A percentile compares a stretch with the other conserved stretches of the same genome.
phyloP scores from a whole-genome alignment of 148 eudicot genomes.

The Euryodendron excelsum region DNA sequence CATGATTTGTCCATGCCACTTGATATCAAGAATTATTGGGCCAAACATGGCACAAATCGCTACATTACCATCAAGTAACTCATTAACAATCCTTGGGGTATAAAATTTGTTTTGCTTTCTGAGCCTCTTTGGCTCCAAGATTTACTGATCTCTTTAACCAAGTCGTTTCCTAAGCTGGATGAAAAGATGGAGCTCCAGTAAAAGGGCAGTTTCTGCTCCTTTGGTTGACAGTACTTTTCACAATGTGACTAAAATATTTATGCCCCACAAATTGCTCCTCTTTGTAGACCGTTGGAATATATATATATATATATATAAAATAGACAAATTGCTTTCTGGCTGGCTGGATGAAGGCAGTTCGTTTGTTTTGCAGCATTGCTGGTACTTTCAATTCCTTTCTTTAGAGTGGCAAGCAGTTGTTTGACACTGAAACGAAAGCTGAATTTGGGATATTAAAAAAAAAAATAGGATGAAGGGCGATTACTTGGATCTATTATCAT shows the following conservation, averaged over 20 bases:
- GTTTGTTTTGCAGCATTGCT: not conserved
- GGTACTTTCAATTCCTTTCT: not conserved
- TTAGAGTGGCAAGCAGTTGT: not conserved
- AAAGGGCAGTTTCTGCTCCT: constrained; percentile 4
- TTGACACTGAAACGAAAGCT: not conserved
- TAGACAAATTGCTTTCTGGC: not conserved
- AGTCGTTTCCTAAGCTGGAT: not conserved
- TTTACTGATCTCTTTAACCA: not conserved
- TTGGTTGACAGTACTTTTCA: not conserved
- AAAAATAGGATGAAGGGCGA: too few species aligned
- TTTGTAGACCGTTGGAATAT: not conserved
- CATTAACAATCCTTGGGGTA: not conserved
- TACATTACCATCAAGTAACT: constrained; percentile 72
- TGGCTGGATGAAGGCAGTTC: not conserved
- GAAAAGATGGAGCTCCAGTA: not conserved
- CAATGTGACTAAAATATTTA: not conserved
- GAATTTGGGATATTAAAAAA: not conserved
- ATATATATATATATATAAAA: too few species aligned
- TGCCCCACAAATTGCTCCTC: not conserved
- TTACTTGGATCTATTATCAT: too few species aligned
- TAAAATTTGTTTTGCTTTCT: not conserved
- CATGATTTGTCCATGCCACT: constrained; percentile 61
- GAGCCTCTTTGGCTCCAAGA: not conserved
- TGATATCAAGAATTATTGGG: constrained; percentile 72
- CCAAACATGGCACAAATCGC: constrained; percentile 89